These are phyloP conservation scores for Senna tora DNA, from an alignment of 306 rosid genomes.

Conservation along the genomic window DNA sequence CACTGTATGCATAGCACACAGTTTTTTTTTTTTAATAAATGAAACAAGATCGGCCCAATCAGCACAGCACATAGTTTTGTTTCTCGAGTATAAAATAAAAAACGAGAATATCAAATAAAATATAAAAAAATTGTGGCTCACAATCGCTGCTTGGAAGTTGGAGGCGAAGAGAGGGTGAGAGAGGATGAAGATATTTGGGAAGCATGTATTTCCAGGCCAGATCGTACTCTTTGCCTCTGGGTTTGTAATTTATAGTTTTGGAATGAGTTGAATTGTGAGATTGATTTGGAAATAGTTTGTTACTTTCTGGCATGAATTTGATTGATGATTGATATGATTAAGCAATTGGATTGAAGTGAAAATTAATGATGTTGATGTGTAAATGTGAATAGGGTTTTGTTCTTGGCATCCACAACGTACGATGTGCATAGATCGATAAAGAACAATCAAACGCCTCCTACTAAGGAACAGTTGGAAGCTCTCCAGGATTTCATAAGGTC, in stretches of 20 bases:
- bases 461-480: constrained; percentile 46
- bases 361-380: not conserved
- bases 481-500: constrained; percentile 48
- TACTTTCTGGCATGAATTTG: not conserved
- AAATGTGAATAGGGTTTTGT: constrained; percentile 45
- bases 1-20: not conserved
- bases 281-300: not conserved
- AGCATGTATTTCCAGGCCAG: constrained; percentile 42
- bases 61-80: no score
- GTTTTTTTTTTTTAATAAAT: no score
- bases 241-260: constrained; percentile 23
- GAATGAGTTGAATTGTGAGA: not conserved
- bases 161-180: not conserved
- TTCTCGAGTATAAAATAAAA: not conserved
- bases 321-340: no score
- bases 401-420: constrained; percentile 50
- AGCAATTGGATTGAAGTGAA: not conserved
- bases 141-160: not conserved
- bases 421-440: constrained; percentile 58
- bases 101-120: not conserved
- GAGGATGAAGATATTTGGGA: constrained; percentile 49
- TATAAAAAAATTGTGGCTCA: not conserved
- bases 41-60: no score
- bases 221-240: constrained; percentile 46
- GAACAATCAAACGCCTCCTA: constrained; percentile 55